These are phyloP conservation scores for Pseudocercospora fuligena DNA, from an alignment of 2,329 filamentous ascomycete genomes.

Conservation along the genomic window DNA sequence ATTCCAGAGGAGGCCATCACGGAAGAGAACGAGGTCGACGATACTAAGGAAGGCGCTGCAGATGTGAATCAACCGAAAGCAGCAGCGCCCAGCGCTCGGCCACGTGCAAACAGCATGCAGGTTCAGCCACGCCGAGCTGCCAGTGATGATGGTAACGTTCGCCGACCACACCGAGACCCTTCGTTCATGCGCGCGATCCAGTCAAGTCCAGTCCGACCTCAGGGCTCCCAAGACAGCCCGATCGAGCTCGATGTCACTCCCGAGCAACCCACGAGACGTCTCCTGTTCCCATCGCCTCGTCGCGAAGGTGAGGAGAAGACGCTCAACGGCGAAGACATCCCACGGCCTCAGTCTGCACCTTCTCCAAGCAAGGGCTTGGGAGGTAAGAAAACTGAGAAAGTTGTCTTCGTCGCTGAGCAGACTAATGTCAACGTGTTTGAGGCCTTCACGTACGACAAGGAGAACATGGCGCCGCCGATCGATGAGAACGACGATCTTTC, in stretches of 20 bases:
- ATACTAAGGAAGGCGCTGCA: constrained; percentile 8
- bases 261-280: constrained; percentile 65
- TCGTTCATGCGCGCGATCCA: constrained; percentile 61
- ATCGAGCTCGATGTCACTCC: constrained; percentile 61
- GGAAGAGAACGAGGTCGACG: constrained; percentile 18
- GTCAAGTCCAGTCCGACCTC: constrained; percentile 63
- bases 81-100: constrained; percentile 20
- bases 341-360: constrained; percentile 21
- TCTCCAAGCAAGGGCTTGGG: constrained; percentile 12
- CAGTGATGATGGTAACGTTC: constrained; percentile 38
- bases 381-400: constrained; percentile 22
- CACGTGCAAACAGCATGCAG: constrained; percentile 56
- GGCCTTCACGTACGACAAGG: constrained; percentile 58
- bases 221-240: constrained; percentile 52
- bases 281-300: constrained; percentile 78
- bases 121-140: constrained; percentile 35
- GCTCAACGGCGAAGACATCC: constrained; percentile 48
- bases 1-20: constrained; percentile 31
- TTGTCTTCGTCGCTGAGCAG: constrained; percentile 20
- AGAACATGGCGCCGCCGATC: constrained; percentile 56
- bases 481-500: constrained; percentile 59
- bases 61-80: constrained; percentile 5
- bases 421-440: constrained; percentile 38
- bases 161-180: constrained; percentile 33
- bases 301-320: constrained; percentile 67